These are phyloP conservation scores for Myxozyma geophila DNA, from an alignment of 805 yeast species.

Conservation along the genomic window DNA sequence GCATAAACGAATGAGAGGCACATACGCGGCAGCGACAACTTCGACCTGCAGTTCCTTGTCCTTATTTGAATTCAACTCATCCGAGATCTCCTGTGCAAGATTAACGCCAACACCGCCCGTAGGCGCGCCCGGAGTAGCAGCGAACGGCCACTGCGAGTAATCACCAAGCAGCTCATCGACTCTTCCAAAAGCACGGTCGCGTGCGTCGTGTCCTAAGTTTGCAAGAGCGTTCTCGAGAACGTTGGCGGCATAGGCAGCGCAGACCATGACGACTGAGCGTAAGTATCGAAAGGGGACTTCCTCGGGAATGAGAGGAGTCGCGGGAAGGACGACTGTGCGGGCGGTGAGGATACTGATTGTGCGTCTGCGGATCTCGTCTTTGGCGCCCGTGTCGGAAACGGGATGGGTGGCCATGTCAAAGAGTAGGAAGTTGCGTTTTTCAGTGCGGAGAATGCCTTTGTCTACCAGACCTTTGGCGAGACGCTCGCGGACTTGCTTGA, in stretches of 20 bases:
- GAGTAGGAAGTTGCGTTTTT: constrained; percentile 87
- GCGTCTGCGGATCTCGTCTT: constrained; percentile 77
- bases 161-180: constrained; percentile 90
- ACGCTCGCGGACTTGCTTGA: constrained; percentile 96
- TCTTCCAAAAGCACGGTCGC: constrained; percentile 89
- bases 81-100: constrained; percentile 55
- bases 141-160: constrained; percentile 85
- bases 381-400: constrained; percentile 80
- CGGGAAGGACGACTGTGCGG: constrained; percentile 65
- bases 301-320: constrained; percentile 64
- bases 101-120: constrained; percentile 68
- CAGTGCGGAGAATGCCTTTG: constrained; percentile 94
- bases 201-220: constrained; percentile 73
- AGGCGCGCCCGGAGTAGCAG: constrained; percentile 50
- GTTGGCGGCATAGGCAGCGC: constrained; percentile 93
- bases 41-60: constrained; percentile 73
- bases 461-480: constrained; percentile 96
- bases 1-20: not conserved
- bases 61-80: constrained; percentile 53
- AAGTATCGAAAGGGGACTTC: constrained; percentile 69
- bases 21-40: constrained; percentile 82
- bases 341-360: constrained; percentile 70
- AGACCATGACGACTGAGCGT: constrained; percentile 79
- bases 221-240: constrained; percentile 88
- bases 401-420: constrained; percentile 99